Conservation (phyloP, 1,284 basidiomycete genomes). For the Ceratobasidium sp. region DNA sequence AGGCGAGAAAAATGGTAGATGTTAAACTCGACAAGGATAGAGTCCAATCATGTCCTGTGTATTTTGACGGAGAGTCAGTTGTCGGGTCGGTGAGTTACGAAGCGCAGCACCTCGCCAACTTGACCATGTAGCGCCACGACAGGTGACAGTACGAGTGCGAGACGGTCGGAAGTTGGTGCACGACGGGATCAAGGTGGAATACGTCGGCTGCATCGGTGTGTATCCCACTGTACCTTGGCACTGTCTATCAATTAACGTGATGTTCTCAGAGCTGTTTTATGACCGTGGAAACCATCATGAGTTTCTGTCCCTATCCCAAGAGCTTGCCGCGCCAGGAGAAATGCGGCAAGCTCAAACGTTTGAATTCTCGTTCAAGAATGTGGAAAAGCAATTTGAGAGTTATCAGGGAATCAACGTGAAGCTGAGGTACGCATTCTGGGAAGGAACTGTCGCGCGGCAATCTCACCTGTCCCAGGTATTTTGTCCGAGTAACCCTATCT, state of each 20-base stretch:
- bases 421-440: conserved; percentile 68
- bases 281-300: conserved; percentile 98
- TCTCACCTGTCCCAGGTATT: conserved; percentile 67
- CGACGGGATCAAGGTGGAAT: conserved; percentile 98
- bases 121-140: conserved; percentile 19
- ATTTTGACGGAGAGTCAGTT: conserved; percentile 93
- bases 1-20: conserved; percentile 78
- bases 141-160: conserved; percentile 88
- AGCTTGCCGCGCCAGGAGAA: conserved; percentile 92
- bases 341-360: conserved; percentile 94
- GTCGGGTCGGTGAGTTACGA: conserved; percentile 74
- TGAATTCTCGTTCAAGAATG: conserved; percentile 98
- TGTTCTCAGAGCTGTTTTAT: conserved; percentile 84
- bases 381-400: conserved; percentile 98
- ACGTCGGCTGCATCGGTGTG: conserved; percentile 94
- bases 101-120: not conserved
- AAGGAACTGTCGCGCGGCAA: conserved; percentile 1
- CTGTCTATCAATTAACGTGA: conserved; percentile 16
- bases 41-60: conserved; percentile 75
- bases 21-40: conserved; percentile 53
- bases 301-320: conserved; percentile 94
- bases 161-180: conserved; percentile 96
- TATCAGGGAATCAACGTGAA: conserved; percentile 99
- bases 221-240: conserved; percentile 36
- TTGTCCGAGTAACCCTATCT: conserved; percentile 90